These are phyloP conservation scores for Acanthamoeba quina DNA, from an alignment of 208 protist genomes.

Conservation along the genomic window DNA sequence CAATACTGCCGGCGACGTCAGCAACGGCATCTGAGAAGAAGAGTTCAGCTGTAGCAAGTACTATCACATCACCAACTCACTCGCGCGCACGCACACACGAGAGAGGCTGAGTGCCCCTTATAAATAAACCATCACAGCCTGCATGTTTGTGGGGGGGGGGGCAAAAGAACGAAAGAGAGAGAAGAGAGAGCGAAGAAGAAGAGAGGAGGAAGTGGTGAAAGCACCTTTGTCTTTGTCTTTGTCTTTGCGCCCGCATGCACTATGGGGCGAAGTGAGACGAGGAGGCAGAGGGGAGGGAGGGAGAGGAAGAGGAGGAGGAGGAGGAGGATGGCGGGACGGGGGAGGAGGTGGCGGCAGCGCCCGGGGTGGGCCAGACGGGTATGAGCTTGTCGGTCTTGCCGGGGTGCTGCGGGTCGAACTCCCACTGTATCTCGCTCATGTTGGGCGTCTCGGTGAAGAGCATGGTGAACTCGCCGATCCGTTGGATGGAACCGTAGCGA, in stretches of 20 bases:
- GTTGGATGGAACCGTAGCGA: constrained; percentile 55
- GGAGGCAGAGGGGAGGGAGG: no score
- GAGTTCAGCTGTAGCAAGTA: no score
- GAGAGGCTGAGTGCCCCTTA: no score
- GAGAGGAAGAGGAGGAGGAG: no score
- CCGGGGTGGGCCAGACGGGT: constrained; percentile 18
- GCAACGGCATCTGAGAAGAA: no score
- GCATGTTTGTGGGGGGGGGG: no score
- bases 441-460: constrained; percentile 68
- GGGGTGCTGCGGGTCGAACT: constrained; percentile 62
- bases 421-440: constrained; percentile 66
- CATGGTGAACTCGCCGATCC: constrained; percentile 66
- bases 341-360: neutral
- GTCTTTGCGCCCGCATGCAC: neutral
- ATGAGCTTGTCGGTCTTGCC: constrained; percentile 69
- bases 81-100: no score
- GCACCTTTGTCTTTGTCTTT: neutral
- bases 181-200: neutral
- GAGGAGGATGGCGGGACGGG: neutral
- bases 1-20: no score
- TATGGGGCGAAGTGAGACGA: constrained; percentile 29
- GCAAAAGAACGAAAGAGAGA: no score
- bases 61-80: no score
- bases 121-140: no score
- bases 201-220: no score